Percentiles rank a stretch among this genome's conserved stretches.
phyloP scores from a whole-genome alignment of 164 flowering plant genomes.

The Echeveria elegans region DNA sequence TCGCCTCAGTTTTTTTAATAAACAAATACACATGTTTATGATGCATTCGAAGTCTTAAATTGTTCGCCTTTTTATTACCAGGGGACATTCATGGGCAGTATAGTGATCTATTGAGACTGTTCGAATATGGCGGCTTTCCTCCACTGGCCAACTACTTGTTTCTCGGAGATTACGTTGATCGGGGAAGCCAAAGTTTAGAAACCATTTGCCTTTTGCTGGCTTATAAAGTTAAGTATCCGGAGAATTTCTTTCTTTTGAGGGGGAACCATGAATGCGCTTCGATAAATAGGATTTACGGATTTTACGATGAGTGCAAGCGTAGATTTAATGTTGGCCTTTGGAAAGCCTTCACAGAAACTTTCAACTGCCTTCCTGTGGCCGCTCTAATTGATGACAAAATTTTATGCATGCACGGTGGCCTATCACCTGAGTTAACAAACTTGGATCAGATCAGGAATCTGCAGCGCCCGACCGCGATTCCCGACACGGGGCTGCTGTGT shows the following conservation, averaged over 20 bases:
- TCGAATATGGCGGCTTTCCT: slow-evolving; percentile 61
- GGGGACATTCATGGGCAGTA: slow-evolving; percentile 72
- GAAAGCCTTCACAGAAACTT: slow-evolving; percentile 54
- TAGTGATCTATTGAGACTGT: slow-evolving; percentile 53
- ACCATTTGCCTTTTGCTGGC: slow-evolving; percentile 27
- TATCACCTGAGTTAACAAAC: slow-evolving; percentile 48
- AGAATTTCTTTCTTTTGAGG: neutral
- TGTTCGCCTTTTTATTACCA: slow-evolving; percentile 10
- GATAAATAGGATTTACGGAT: neutral
- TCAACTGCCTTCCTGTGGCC: slow-evolving; percentile 67
- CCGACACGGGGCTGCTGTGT: slow-evolving; percentile 59
- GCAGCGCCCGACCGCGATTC: slow-evolving; percentile 51
- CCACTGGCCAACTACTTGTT: slow-evolving; percentile 52
- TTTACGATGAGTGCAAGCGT: slow-evolving; percentile 23
- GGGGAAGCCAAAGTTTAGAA: slow-evolving; percentile 22
- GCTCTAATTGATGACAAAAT: slow-evolving; percentile 66
- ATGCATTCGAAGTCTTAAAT: too few species aligned
- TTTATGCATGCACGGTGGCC: slow-evolving; percentile 74
- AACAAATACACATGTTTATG: too few species aligned
- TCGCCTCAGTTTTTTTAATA: too few species aligned
- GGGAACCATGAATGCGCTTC: neutral
- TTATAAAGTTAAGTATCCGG: neutral
- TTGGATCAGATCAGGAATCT: slow-evolving; percentile 54
- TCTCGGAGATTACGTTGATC: slow-evolving; percentile 60
- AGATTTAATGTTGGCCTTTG: slow-evolving; percentile 69